Evolutionary conservation across 2,329 filamentous ascomycete species (phyloP).

Genomic region (Diaporthe eres): DNA sequence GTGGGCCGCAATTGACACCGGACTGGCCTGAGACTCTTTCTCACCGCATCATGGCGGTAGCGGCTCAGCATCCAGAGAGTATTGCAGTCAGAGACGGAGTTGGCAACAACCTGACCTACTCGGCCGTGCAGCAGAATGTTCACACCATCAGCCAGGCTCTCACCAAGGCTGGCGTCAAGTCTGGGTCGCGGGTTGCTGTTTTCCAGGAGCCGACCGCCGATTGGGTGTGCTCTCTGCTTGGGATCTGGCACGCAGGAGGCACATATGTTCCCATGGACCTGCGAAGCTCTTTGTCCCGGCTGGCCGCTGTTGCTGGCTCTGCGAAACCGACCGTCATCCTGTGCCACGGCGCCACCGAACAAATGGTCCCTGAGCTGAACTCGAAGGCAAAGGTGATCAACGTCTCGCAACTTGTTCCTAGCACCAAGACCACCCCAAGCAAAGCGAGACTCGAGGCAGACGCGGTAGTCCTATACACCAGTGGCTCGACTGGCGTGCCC

Average conservation of each 20-base stretch:
- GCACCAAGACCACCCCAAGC: not conserved
- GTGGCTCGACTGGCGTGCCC: constrained; percentile 52
- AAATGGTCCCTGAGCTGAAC: not conserved
- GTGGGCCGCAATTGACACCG: constrained; percentile 41
- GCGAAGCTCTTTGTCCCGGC: constrained; percentile 48
- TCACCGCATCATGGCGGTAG: constrained; percentile 54
- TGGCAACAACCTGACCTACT: constrained; percentile 52
- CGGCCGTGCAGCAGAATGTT: constrained; percentile 50
- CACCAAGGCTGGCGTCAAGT: constrained; percentile 37
- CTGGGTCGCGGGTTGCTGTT: constrained; percentile 52
- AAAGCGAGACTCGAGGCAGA: constrained; percentile 33
- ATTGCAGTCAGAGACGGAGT: constrained; percentile 43
- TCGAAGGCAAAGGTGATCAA: constrained; percentile 13
- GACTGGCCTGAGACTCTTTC: constrained; percentile 53
- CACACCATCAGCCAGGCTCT: constrained; percentile 53
- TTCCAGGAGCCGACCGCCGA: constrained; percentile 55
- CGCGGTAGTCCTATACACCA: constrained; percentile 53
- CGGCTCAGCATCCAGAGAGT: constrained; percentile 39
- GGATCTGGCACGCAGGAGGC: constrained; percentile 55
- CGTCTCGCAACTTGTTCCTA: not conserved
- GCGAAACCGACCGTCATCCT: constrained; percentile 49
- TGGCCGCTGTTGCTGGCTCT: constrained; percentile 49
- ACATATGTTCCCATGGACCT: constrained; percentile 59
- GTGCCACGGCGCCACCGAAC: constrained; percentile 37
- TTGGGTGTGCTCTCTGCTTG: constrained; percentile 56